Percentiles rank a stretch among this genome's conserved stretches.
These are phyloP conservation scores for Roridomyces roridus DNA, from an alignment of 768 basidiomycete genomes.

Conservation along the genomic window DNA sequence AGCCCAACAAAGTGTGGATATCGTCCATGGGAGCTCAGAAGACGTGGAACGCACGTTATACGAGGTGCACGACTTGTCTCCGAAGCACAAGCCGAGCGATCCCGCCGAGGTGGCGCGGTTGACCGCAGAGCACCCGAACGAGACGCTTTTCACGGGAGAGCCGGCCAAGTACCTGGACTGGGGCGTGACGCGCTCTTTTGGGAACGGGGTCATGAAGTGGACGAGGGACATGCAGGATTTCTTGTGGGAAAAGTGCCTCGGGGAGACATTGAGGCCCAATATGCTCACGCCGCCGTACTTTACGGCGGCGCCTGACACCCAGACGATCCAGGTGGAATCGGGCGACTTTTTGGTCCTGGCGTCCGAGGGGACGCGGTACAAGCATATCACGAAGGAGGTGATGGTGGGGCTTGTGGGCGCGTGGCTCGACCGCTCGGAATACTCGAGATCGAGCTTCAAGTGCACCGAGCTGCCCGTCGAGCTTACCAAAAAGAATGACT, in stretches of 20 bases:
- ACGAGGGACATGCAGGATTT: slow-evolving; percentile 39
- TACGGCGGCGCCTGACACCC: slow-evolving; percentile 60
- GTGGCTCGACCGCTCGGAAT: slow-evolving; percentile 36
- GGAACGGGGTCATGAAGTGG: slow-evolving; percentile 55
- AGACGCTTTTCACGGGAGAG: slow-evolving; percentile 38
- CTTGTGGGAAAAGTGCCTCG: slow-evolving; percentile 40
- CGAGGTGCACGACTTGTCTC: slow-evolving; percentile 46
- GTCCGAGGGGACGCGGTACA: slow-evolving; percentile 63
- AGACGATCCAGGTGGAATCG: slow-evolving; percentile 43
- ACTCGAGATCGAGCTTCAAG: neutral
- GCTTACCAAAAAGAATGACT: slow-evolving; percentile 32
- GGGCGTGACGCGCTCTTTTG: slow-evolving; percentile 48
- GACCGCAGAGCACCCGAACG: slow-evolving; percentile 44
- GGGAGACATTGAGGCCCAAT: slow-evolving; percentile 35
- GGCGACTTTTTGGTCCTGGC: slow-evolving; percentile 65
- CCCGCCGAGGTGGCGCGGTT: slow-evolving; percentile 44
- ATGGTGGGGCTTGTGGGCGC: slow-evolving; percentile 56
- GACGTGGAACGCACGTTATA: slow-evolving; percentile 33
- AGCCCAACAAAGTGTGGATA: slow-evolving; percentile 4
- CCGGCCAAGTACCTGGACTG: slow-evolving; percentile 45
- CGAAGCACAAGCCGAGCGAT: slow-evolving; percentile 48
- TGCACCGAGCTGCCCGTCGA: slow-evolving; percentile 39
- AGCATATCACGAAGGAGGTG: slow-evolving; percentile 53
- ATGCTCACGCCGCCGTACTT: slow-evolving; percentile 59
- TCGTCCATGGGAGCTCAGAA: too few species aligned